Percentiles rank a stretch among this genome's conserved stretches.
phyloP scores from a whole-genome alignment of 2,329 filamentous ascomycete species.

The Tolypocladium inflatum region DNA sequence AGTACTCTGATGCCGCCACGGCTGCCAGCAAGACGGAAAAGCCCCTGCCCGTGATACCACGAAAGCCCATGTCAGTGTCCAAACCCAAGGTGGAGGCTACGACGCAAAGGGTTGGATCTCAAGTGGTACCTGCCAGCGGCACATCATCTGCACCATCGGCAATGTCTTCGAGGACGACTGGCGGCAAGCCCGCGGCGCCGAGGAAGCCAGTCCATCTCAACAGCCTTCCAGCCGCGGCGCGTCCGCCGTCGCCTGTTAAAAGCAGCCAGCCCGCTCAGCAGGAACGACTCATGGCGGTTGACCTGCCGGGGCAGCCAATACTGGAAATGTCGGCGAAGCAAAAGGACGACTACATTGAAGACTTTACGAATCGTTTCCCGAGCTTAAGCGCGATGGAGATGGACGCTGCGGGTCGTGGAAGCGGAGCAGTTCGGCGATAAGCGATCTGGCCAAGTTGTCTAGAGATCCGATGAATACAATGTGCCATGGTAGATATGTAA shows the following conservation, averaged over 20 bases:
- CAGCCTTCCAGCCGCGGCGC: slow-evolving; percentile 36
- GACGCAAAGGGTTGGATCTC: slow-evolving; percentile 11
- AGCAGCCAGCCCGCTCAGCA: slow-evolving; percentile 14
- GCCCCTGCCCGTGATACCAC: slow-evolving; percentile 33
- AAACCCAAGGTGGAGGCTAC: slow-evolving; percentile 18
- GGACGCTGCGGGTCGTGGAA: slow-evolving; percentile 48
- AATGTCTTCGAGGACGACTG: slow-evolving; percentile 15
- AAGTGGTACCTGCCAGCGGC: slow-evolving; percentile 2
- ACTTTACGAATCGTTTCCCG: slow-evolving; percentile 81
- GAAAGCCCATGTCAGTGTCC: slow-evolving; percentile 37
- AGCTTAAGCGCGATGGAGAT: slow-evolving; percentile 79
- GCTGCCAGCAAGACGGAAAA: slow-evolving; percentile 27
- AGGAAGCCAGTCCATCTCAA: slow-evolving; percentile 55
- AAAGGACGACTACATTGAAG: slow-evolving; percentile 54
- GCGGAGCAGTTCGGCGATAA: slow-evolving; percentile 19
- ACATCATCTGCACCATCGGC: slow-evolving; percentile 13
- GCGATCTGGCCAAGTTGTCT: not conserved
- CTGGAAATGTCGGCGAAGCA: slow-evolving; percentile 47
- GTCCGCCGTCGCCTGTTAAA: slow-evolving; percentile 36
- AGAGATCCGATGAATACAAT: not conserved
- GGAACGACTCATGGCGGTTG: slow-evolving; percentile 33
- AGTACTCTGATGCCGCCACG: slow-evolving; percentile 56
- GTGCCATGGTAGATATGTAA: not conserved
- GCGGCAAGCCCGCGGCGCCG: slow-evolving; percentile 41
- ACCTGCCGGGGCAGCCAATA: slow-evolving; percentile 37